Base-by-base conservation (phyloP, 495 filamentous ascomycete species). In the Penicillium lividum region DNA sequence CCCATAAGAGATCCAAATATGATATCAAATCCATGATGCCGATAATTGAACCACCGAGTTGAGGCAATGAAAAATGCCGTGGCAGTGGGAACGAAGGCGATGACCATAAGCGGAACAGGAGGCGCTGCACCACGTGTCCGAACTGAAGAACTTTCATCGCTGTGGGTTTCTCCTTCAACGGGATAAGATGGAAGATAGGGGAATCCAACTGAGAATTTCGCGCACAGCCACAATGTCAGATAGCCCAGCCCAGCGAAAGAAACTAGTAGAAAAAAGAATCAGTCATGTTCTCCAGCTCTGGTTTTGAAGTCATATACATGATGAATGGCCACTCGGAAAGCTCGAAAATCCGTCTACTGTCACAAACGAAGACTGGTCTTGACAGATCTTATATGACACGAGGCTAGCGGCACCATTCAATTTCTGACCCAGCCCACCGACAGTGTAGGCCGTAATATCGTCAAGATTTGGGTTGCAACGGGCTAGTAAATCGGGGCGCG, bases 311-410 rank as follows among this genome's bases (percentile, higher is more conserved):
- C 1, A 77, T 83, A 60, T 73, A 86, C 85, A 80, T 29, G 85
- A 86, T n/a, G 86, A 71, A 72, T 90, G 87, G 0, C 87, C 87
- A 67, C 82, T 86, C 0, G 87, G 87, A 59, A 88, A 90, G 57
- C 82, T 85, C 6, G 81, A 62, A 62, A 90, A 90, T 2, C 85
- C 87, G 70, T 89, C 85, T 0, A 77, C 61, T 3, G 80, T 66
- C 40, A 81, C 62, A 16, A 58, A 49, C 8, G 64, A 59, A 30
- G 74, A 68, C 18, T 70, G 68, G 33, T 78, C 73, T 33, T 63
- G 72, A 67, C 86, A 89, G 38, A 88, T 86, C 42, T 64, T 73
- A 56, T 69, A 80, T 8, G 68, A 75, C 8, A 87, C 82, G 18
- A 87, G 61, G 13, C 72, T 72, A 59, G 80, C 79, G 0, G 77